These are phyloP conservation scores for Anthostomella pinea DNA, from an alignment of 2,329 filamentous ascomycete species.

Conservation along the genomic window DNA sequence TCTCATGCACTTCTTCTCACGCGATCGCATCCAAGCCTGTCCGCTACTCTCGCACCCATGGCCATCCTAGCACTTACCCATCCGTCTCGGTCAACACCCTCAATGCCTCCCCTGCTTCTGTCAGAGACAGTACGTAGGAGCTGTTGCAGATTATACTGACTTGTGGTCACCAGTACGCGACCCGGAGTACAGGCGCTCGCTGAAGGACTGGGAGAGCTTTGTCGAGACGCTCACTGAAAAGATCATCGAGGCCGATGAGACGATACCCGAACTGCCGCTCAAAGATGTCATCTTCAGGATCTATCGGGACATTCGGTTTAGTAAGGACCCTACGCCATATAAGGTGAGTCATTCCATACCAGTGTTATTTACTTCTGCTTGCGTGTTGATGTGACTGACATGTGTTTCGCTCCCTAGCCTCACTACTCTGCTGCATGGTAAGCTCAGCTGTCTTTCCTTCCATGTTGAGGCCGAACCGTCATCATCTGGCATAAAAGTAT, in stretches of 20 bases:
- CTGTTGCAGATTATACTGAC: too few species aligned
- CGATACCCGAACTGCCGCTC: conserved; percentile 78
- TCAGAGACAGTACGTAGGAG: too few species aligned
- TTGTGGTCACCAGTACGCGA: conserved; percentile 61
- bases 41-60: too few species aligned
- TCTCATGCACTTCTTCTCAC: conserved; percentile 1
- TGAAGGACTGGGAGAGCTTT: conserved; percentile 80
- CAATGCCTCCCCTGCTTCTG: too few species aligned
- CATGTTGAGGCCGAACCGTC: too few species aligned
- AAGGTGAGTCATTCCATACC: conserved; percentile 54
- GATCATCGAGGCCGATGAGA: conserved; percentile 70
- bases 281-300: conserved; percentile 89
- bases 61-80: too few species aligned
- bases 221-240: conserved; percentile 69
- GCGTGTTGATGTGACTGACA: conserved; percentile 14
- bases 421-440: conserved; percentile 82
- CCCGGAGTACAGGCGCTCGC: conserved; percentile 70
- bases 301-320: conserved; percentile 82
- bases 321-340: conserved; percentile 81
- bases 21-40: background rate
- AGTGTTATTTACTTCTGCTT: conserved; percentile 11
- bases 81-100: too few species aligned
- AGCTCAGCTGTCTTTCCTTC: conserved; percentile 3
- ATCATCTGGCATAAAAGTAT: too few species aligned
- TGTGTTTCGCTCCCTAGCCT: conserved; percentile 44